Evolutionary conservation across 345 rosid genomes (phyloP).

Genomic region (Bretschneidera sinensis): DNA sequence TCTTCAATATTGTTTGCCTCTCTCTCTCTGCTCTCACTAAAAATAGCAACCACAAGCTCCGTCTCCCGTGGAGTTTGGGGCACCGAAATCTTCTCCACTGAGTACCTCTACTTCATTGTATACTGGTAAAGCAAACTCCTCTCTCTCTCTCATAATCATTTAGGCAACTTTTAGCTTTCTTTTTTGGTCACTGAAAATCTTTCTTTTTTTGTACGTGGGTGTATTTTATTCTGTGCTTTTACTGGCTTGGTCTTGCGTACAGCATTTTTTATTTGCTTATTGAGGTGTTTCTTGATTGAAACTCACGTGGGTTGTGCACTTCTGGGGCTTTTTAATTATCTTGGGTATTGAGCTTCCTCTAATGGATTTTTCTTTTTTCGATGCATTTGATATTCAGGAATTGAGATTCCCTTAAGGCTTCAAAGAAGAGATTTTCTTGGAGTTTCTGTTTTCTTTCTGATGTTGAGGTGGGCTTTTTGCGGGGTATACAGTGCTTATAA

Average conservation of each 20-base stretch:
- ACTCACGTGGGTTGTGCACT: not conserved
- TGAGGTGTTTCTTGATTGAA: constrained; percentile 4
- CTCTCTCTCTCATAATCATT: constrained; percentile 14
- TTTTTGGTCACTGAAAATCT: not conserved
- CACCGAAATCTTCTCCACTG: constrained; percentile 15
- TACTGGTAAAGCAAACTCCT: constrained; percentile 11
- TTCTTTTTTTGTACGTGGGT: not conserved
- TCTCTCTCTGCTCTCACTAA: constrained; percentile 7
- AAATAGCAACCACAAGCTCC: constrained; percentile 15
- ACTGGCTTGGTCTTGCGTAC: not conserved
- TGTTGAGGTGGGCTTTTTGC: constrained; percentile 9
- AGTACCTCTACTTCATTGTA: constrained; percentile 12
- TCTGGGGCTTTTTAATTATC: not conserved
- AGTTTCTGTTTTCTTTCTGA: not conserved
- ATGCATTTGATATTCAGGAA: constrained; percentile 19
- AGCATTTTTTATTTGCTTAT: not conserved
- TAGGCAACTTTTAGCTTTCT: constrained; percentile 7
- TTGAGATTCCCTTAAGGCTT: constrained; percentile 9
- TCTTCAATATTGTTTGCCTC: not conserved
- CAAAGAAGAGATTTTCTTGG: constrained; percentile 1
- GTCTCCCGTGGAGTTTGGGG: constrained; percentile 31
- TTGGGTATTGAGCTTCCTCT: not conserved
- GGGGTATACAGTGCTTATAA: not conserved
- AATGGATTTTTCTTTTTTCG: constrained; percentile 5
- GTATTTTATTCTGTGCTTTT: not conserved